A percentile compares a stretch with the other conserved stretches of the same genome.
Evolutionary conservation across 2,329 filamentous ascomycete genomes (phyloP).

Genomic region (Cordyceps militaris): DNA sequence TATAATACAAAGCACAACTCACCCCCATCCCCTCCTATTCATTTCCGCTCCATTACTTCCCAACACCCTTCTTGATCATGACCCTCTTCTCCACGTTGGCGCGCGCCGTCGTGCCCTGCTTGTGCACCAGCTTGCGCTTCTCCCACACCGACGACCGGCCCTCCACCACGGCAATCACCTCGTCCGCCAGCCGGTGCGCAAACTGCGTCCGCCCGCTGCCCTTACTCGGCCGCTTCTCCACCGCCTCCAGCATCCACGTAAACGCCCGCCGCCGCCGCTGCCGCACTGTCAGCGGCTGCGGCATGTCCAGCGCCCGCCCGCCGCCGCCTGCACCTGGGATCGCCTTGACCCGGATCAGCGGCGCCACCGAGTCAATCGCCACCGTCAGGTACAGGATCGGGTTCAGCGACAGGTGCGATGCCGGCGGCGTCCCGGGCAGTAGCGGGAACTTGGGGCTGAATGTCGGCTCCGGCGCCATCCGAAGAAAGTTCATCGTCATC

Average conservation of each 20-base stretch:
- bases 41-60: slow-evolving; percentile 18
- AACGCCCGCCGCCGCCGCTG: slow-evolving; percentile 75
- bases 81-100: slow-evolving; percentile 56
- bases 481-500: slow-evolving; percentile 73
- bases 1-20: slow-evolving; percentile 10
- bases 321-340: slow-evolving; percentile 77
- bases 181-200: slow-evolving; percentile 72
- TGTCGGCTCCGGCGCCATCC: slow-evolving; percentile 73
- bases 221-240: slow-evolving; percentile 66
- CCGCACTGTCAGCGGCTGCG: slow-evolving; percentile 65
- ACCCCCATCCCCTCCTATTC: not conserved
- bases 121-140: slow-evolving; percentile 68
- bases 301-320: slow-evolving; percentile 75
- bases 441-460: slow-evolving; percentile 64
- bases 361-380: slow-evolving; percentile 87
- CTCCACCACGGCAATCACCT: slow-evolving; percentile 82
- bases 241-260: slow-evolving; percentile 82
- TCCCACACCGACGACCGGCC: slow-evolving; percentile 82
- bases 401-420: slow-evolving; percentile 76
- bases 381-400: slow-evolving; percentile 84
- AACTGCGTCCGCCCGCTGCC: slow-evolving; percentile 67
- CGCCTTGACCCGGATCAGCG: slow-evolving; percentile 71
- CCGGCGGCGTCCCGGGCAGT: slow-evolving; percentile 68
- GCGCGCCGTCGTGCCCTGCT: slow-evolving; percentile 68
- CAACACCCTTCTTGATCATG: slow-evolving; percentile 27